Evolutionary conservation across 2,329 filamentous ascomycete genomes (phyloP).

Genomic region (Thielaviopsis punctulata): DNA sequence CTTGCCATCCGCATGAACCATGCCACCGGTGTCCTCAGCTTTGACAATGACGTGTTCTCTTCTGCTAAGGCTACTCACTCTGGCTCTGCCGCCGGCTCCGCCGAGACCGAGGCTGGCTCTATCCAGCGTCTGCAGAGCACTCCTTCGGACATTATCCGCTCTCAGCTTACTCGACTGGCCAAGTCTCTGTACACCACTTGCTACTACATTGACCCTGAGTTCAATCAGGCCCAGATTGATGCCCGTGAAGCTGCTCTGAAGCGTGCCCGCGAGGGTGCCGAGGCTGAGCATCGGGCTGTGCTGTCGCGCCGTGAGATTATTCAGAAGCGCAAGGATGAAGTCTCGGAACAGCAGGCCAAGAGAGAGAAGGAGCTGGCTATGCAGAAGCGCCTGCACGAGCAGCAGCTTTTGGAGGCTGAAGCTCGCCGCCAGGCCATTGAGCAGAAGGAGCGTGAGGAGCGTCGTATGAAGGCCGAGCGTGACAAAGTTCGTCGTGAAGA

Average conservation of each 20-base stretch:
- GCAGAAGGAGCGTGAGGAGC: constrained; percentile 76
- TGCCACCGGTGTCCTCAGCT: constrained; percentile 84
- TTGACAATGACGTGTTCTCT: constrained; percentile 96
- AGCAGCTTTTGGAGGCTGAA: constrained; percentile 80
- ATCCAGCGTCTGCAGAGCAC: constrained; percentile 96
- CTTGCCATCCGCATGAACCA: constrained; percentile 92
- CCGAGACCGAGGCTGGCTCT: constrained; percentile 66
- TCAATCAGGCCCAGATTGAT: constrained; percentile 65
- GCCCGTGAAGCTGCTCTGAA: constrained; percentile 65
- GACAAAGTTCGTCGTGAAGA: constrained; percentile 85
- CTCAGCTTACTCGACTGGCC: constrained; percentile 79
- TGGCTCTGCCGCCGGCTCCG: constrained; percentile 69
- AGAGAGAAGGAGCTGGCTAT: constrained; percentile 87
- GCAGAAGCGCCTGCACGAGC: constrained; percentile 69
- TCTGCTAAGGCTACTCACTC: constrained; percentile 83
- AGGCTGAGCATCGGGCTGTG: constrained; percentile 75
- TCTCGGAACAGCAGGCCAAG: constrained; percentile 71
- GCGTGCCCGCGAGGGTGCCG: constrained; percentile 72
- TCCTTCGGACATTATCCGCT: constrained; percentile 90
- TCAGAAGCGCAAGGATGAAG: constrained; percentile 90
- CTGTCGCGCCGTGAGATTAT: constrained; percentile 80
- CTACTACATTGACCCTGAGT: constrained; percentile 84
- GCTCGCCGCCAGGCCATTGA: constrained; percentile 79
- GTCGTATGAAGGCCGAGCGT: constrained; percentile 70
- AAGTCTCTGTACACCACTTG: constrained; percentile 85